phyloP scores from a whole-genome alignment of 805 yeast genomes.

The Millerago galiae region DNA sequence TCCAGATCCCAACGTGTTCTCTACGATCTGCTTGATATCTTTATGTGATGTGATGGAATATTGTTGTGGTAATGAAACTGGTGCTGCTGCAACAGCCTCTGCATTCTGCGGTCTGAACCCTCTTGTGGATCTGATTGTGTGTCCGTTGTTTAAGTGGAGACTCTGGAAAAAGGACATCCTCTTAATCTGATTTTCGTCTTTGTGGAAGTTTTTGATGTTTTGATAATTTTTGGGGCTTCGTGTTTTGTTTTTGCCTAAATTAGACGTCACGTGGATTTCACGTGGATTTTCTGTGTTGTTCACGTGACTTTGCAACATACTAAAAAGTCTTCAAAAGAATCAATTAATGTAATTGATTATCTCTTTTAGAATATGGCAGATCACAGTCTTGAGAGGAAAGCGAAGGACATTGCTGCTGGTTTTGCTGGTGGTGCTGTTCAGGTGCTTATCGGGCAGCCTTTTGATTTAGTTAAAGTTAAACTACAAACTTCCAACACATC shows the following conservation, averaged over 20 bases:
- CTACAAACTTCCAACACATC: slow-evolving; percentile 82
- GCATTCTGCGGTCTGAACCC: slow-evolving; percentile 30
- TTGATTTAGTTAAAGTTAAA: slow-evolving; percentile 89
- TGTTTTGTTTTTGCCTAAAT: slow-evolving; percentile 1
- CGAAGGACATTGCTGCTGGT: slow-evolving; percentile 65
- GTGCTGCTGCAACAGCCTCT: slow-evolving; percentile 1
- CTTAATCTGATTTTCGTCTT: background rate
- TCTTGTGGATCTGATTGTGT: slow-evolving; percentile 39
- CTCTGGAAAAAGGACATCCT: slow-evolving; percentile 27
- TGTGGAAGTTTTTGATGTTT: slow-evolving; percentile 8
- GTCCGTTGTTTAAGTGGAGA: slow-evolving; percentile 38
- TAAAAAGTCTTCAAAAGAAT: background rate
- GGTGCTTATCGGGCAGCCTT: slow-evolving; percentile 87
- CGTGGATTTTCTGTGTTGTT: background rate
- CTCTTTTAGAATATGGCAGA: background rate
- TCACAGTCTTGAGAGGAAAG: slow-evolving; percentile 36
- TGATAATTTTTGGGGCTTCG: background rate
- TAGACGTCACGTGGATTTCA: background rate
- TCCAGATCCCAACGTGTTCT: slow-evolving; percentile 90
- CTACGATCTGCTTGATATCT: slow-evolving; percentile 84
- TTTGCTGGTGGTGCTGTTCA: slow-evolving; percentile 96
- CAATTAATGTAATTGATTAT: too few species aligned
- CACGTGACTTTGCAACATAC: slow-evolving; percentile 9
- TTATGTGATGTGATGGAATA: slow-evolving; percentile 49
- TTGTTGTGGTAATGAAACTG: slow-evolving; percentile 8